phyloP scores from a whole-genome alignment of 495 filamentous ascomycete species.

The Cairneyella variabilis region DNA sequence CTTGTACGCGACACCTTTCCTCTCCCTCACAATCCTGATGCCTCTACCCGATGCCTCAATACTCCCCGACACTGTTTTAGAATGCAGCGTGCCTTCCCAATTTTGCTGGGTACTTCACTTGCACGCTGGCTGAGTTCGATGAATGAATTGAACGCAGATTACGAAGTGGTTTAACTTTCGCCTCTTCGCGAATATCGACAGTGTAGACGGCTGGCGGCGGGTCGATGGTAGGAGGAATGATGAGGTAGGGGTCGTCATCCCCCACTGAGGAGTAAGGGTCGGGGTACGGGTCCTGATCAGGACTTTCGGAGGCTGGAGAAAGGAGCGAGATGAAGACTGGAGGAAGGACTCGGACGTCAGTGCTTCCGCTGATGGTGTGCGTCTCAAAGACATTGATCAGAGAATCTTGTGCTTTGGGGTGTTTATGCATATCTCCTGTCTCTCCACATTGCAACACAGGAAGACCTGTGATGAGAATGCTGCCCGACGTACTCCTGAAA shows the following conservation, averaged over 20 bases:
- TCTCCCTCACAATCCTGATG: conserved; percentile 10
- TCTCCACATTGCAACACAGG: conserved; percentile 15
- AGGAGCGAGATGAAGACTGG: conserved; percentile 18
- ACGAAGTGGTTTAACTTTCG: conserved; percentile 5
- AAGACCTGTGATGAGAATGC: conserved; percentile 8
- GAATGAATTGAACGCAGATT: conserved; percentile 11
- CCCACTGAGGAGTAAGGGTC: not conserved
- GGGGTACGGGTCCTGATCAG: not conserved
- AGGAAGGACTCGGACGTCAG: conserved; percentile 10
- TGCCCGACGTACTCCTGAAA: conserved; percentile 18
- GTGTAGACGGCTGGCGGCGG: not conserved
- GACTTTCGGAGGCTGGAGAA: not conserved
- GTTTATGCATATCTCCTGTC: too few species aligned
- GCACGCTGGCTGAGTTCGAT: conserved; percentile 9
- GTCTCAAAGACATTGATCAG: conserved; percentile 12
- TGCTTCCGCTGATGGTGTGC: conserved; percentile 14
- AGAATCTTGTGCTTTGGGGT: not conserved
- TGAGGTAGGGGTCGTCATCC: conserved; percentile 17
- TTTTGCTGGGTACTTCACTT: conserved; percentile 8
- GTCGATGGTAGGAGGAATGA: not conserved
- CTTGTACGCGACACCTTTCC: conserved; percentile 16
- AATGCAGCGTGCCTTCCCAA: conserved; percentile 24
- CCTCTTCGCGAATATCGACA: not conserved
- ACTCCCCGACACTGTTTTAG: conserved; percentile 13
- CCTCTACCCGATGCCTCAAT: conserved; percentile 13